Conservation (phyloP, 2,329 filamentous ascomycete genomes). For the Ophiostoma quercus region DNA sequence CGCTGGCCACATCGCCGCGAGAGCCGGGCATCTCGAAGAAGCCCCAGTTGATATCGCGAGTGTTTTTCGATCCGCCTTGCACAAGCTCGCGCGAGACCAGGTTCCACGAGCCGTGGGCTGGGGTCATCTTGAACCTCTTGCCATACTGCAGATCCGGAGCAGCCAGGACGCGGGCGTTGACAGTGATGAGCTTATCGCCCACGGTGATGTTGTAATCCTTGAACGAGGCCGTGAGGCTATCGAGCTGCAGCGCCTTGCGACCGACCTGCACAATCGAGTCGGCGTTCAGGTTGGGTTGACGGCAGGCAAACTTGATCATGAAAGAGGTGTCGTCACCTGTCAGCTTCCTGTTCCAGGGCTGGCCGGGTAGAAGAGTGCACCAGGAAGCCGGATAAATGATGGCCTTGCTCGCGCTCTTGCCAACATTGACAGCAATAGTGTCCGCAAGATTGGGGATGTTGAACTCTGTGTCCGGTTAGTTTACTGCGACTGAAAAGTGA, state of each 20-base stretch:
- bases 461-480: conserved; percentile 14
- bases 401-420: conserved; percentile 48
- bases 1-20: conserved; percentile 1
- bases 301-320: conserved; percentile 71
- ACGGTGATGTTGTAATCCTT: conserved; percentile 59
- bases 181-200: conserved; percentile 59
- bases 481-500: not conserved
- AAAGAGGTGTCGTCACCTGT: conserved; percentile 53
- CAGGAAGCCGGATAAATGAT: conserved; percentile 63
- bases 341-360: conserved; percentile 57
- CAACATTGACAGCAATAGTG: conserved; percentile 58
- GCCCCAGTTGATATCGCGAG: conserved; percentile 49
- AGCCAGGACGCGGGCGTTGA: conserved; percentile 63
- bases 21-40: conserved; percentile 33
- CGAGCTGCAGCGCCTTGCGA: conserved; percentile 53
- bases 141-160: conserved; percentile 59
- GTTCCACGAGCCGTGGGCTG: conserved; percentile 63
- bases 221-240: conserved; percentile 42
- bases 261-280: conserved; percentile 57
- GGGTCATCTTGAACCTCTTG: conserved; percentile 32
- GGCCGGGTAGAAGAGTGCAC: conserved; percentile 59
- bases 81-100: conserved; percentile 55
- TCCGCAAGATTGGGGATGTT: conserved; percentile 5
- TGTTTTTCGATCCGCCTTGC: conserved; percentile 39
- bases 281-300: conserved; percentile 61